Conservation (phyloP, 176 grass and related monocot genomes). For the Urochloa ruziziensis region DNA sequence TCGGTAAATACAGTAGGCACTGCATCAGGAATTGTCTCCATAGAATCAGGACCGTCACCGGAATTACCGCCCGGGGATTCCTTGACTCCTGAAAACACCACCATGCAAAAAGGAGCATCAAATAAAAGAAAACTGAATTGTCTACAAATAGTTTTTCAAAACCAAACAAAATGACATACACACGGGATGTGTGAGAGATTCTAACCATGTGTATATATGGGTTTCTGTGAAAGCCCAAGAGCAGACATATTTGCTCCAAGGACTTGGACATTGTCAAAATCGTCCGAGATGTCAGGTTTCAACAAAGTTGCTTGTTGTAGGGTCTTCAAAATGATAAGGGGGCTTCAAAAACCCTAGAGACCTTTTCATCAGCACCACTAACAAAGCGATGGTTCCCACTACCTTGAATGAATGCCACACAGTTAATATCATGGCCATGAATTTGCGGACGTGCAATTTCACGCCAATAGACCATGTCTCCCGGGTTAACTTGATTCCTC, state of each 20-base stretch:
- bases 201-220: conserved; percentile 89
- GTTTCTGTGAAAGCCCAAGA: conserved; percentile 96
- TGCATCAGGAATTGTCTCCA: conserved; percentile 93
- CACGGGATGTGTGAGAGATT: neutral
- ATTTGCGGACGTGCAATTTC: conserved; percentile 86
- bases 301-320: conserved; percentile 66
- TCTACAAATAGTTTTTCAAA: neutral
- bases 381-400: conserved; percentile 82
- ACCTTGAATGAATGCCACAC: conserved; percentile 70
- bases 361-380: conserved; percentile 98
- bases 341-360: conserved; percentile 90
- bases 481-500: conserved; percentile 54
- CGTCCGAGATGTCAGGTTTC: conserved; percentile 52
- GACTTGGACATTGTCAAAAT: conserved; percentile 70
- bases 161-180: neutral
- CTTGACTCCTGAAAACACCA: conserved; percentile 48
- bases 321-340: conserved; percentile 90
- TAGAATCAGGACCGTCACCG: conserved; percentile 65
- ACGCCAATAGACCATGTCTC: conserved; percentile 55
- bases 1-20: conserved; percentile 78
- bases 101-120: conserved; percentile 29
- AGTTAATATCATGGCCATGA: conserved; percentile 96
- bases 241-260: conserved; percentile 99
- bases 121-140: conserved; percentile 9
- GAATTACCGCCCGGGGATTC: conserved; percentile 41